These are phyloP conservation scores for Vitis hybrid DNA, from an alignment of 177 flowering plant species.

Conservation along the genomic window DNA sequence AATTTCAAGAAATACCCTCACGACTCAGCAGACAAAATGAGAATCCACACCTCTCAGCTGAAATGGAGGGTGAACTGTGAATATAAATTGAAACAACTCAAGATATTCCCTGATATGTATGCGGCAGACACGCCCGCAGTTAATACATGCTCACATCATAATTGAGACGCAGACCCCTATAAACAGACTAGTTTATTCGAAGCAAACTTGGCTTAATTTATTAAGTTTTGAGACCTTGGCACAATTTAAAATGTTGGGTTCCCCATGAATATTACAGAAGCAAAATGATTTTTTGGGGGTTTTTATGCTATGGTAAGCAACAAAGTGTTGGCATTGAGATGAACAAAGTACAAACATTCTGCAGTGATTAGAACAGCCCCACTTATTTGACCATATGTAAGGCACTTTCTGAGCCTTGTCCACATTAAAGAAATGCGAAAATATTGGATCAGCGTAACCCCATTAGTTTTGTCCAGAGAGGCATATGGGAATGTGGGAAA, in stretches of 20 bases:
- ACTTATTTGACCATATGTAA: conserved; percentile 14
- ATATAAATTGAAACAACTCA: no score
- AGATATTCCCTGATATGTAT: no score
- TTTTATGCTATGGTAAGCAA: background rate
- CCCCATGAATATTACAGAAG: background rate
- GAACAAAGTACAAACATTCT: conserved; percentile 17
- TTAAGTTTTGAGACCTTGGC: background rate
- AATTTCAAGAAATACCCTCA: no score
- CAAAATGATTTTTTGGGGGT: background rate
- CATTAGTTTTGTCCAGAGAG: background rate
- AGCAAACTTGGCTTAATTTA: background rate
- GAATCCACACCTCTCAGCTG: no score
- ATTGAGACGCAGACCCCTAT: no score
- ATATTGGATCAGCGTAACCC: background rate
- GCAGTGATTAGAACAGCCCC: conserved; percentile 4
- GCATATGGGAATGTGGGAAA: background rate
- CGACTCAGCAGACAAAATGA: no score
- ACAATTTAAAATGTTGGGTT: background rate
- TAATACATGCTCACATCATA: no score
- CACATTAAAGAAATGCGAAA: background rate
- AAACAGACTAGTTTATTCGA: no score
- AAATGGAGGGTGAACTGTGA: no score
- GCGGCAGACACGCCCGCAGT: no score
- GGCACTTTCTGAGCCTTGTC: conserved; percentile 1
- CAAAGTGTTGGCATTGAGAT: background rate